Base-by-base conservation (phyloP, 2,329 filamentous ascomycete species). In the Truncatella angustata region DNA sequence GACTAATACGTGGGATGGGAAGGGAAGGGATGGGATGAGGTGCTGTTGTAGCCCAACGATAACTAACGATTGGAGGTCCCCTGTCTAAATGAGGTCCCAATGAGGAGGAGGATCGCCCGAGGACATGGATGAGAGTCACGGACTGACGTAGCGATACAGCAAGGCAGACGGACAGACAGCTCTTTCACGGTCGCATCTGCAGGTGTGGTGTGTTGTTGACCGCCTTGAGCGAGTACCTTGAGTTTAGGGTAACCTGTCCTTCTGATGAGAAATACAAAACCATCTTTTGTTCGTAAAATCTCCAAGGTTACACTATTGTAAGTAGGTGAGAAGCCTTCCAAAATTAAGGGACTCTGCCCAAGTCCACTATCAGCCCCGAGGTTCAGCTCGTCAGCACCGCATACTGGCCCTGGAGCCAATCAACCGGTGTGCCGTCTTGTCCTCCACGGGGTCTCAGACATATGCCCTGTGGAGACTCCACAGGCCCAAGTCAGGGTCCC, bases 291-390 rank as follows among this genome's bases (percentile, higher is more conserved):
- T 32, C n/a, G 24, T 18, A 40, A 40, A 40, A 32, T 32, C 28
- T 14, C 28, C 28, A 7, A 32, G 28, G 18, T 47, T 32, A 28
- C 24, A 23, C 21, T n/a, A n/a, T n/a, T n/a, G n/a, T n/a, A n/a
- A n/a, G n/a, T n/a, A n/a, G n/a, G n/a, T n/a, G n/a, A n/a, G n/a
- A n/a, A n/a, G n/a, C n/a, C n/a, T n/a, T n/a, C 34, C 36, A 50
- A 50, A 40, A 50, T 43, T 50, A 50, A 50, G 48, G 48, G 37
- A 44, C 24, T 35, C 39, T 11, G 18, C 34, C 20, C 18, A 26
- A 39, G 32, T 35, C 46, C 46, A 43, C 48, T 32, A 40, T 42
- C 36, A 50, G 48, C 48, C 48, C 26, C 46, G 39, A 18, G 46
- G 34, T 49, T 49, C 46, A 49, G 28, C 30, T 35, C 18, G 32